phyloP scores from a whole-genome alignment of 345 rosid species.

The Aegle marmelos region DNA sequence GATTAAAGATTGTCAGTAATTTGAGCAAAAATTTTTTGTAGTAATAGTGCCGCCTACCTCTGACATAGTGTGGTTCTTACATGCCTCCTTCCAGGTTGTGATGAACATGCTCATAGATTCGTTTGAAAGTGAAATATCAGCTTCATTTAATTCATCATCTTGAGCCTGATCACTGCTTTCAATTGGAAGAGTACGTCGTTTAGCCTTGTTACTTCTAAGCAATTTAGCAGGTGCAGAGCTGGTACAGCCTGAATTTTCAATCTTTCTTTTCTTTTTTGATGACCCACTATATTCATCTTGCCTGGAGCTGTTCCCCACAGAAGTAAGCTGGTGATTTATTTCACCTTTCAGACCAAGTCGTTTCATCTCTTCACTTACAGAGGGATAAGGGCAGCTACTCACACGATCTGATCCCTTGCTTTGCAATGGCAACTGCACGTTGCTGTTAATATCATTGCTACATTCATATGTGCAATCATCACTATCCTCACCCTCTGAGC shows the following conservation, averaged over 20 bases:
- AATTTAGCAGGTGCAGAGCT: conserved; percentile 32
- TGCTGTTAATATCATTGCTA: conserved; percentile 17
- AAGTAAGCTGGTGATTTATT: conserved; percentile 24
- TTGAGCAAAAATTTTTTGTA: neutral
- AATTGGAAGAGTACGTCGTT: conserved; percentile 24
- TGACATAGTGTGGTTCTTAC: conserved; percentile 49
- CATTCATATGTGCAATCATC: conserved; percentile 31
- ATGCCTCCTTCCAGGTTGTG: conserved; percentile 81
- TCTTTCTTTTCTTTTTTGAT: conserved; percentile 35
- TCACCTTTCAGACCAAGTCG: conserved; percentile 64
- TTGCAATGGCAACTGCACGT: conserved; percentile 12
- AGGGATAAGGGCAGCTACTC: conserved; percentile 88
- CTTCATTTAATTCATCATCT: conserved; percentile 31
- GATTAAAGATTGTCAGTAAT: conserved; percentile 1
- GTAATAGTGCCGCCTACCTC: conserved; percentile 42
- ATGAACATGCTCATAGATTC: conserved; percentile 51
- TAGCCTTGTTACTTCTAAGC: conserved; percentile 30
- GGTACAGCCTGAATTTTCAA: conserved; percentile 26
- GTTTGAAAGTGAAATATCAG: conserved; percentile 45
- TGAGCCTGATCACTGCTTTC: conserved; percentile 25
- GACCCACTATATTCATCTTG: neutral
- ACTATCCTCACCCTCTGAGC: conserved; percentile 64
- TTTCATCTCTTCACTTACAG: conserved; percentile 73
- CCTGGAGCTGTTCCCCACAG: conserved; percentile 27
- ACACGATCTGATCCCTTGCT: conserved; percentile 41